Conservation (phyloP, 2,329 filamentous ascomycete genomes). For the Microdochium trichocladiopsis region DNA sequence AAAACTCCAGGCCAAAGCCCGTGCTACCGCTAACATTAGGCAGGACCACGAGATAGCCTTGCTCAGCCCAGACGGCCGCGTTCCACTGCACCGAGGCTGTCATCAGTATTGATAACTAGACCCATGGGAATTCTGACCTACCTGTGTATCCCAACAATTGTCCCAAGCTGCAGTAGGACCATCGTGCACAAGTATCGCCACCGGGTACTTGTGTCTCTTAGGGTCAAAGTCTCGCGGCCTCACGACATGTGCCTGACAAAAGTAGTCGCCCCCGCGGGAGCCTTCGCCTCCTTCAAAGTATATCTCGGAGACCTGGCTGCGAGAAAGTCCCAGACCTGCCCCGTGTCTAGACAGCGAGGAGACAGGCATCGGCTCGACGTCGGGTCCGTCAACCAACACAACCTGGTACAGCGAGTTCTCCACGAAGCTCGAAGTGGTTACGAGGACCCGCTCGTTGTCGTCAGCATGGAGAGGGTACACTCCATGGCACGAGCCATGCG, state of each 20-base stretch:
- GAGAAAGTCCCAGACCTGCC: slow-evolving; percentile 22
- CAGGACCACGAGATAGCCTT: slow-evolving; percentile 52
- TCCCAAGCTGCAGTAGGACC: slow-evolving; percentile 38
- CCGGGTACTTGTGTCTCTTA: slow-evolving; percentile 24
- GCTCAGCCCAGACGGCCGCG: slow-evolving; percentile 48
- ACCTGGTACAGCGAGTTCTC: slow-evolving; percentile 30
- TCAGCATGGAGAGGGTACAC: slow-evolving; percentile 18
- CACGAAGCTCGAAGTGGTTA: slow-evolving; percentile 27
- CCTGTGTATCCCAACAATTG: slow-evolving; percentile 42
- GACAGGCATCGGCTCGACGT: slow-evolving; percentile 14
- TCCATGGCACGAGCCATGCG: slow-evolving; percentile 15
- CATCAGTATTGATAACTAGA: not conserved
- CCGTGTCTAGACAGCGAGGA: slow-evolving; percentile 23
- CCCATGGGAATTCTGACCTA: slow-evolving; percentile 10
- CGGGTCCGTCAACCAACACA: slow-evolving; percentile 13
- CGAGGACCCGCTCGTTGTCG: slow-evolving; percentile 21
- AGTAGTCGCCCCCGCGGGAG: slow-evolving; percentile 14
- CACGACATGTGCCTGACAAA: slow-evolving; percentile 31
- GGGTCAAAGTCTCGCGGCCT: slow-evolving; percentile 28
- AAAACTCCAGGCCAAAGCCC: slow-evolving; percentile 41
- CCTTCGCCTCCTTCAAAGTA: slow-evolving; percentile 26
- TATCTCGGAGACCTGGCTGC: slow-evolving; percentile 29
- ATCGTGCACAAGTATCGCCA: slow-evolving; percentile 29
- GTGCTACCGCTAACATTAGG: slow-evolving; percentile 53
- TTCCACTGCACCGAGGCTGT: slow-evolving; percentile 34